These are phyloP conservation scores for Theobroma cacao DNA, from an alignment of 345 rosid genomes.

Conservation along the genomic window DNA sequence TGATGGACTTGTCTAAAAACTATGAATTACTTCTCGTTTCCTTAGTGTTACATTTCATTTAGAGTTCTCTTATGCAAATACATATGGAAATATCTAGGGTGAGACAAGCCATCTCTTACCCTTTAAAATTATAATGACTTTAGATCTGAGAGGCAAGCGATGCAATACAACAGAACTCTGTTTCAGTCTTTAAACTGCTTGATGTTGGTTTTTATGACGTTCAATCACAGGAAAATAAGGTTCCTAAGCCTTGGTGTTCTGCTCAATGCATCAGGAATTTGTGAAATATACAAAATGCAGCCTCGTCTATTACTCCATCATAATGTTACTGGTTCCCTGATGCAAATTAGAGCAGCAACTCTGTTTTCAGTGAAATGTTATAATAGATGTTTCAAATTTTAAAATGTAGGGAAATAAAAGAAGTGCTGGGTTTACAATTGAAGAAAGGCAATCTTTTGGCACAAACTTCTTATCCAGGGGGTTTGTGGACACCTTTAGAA, in stretches of 20 bases:
- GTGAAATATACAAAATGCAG: not conserved
- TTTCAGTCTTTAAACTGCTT: not conserved
- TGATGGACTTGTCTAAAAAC: constrained; percentile 1
- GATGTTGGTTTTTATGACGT: not conserved
- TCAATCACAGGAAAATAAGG: not conserved
- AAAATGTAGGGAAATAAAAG: constrained; percentile 73
- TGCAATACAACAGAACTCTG: not conserved
- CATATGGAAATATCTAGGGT: not conserved
- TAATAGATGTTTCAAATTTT: not conserved
- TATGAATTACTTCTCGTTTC: not conserved
- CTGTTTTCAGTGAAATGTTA: not conserved
- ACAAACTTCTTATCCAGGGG: constrained; percentile 76
- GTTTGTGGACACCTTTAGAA: constrained; percentile 88
- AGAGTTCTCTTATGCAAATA: not conserved
- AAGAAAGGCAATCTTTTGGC: constrained; percentile 80
- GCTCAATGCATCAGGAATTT: not conserved
- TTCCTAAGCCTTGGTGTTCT: not conserved
- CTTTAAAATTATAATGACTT: not conserved
- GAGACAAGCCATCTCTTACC: not conserved
- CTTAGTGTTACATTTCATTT: not conserved
- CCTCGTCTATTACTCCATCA: not conserved
- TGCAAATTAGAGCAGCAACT: not conserved
- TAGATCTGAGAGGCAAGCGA: not conserved
- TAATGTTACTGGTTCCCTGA: not conserved
- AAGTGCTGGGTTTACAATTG: constrained; percentile 89